Evolutionary conservation across 2,329 filamentous ascomycete species (phyloP).

Genomic region (Clathrospora elynae): DNA sequence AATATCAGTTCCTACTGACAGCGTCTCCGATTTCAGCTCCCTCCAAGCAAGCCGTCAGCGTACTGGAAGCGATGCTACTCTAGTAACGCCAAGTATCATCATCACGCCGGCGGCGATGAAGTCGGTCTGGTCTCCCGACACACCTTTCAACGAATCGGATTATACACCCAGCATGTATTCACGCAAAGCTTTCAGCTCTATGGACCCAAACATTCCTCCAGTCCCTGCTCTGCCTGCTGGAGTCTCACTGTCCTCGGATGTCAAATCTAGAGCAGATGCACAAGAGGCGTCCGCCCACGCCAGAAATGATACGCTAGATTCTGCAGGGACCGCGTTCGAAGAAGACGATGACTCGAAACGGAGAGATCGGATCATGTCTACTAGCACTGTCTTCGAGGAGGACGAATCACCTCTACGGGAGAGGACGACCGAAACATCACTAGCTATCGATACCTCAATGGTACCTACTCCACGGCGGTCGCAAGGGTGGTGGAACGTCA

Average conservation of each 20-base stretch:
- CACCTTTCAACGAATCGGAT: slow-evolving; percentile 64
- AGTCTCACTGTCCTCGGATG: slow-evolving; percentile 18
- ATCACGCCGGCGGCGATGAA: slow-evolving; percentile 59
- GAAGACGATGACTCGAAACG: slow-evolving; percentile 56
- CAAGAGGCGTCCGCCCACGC: slow-evolving; percentile 19
- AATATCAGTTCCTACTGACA: slow-evolving; percentile 65
- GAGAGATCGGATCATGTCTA: slow-evolving; percentile 56
- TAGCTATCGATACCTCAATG: slow-evolving; percentile 45
- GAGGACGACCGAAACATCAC: slow-evolving; percentile 36
- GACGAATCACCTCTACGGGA: slow-evolving; percentile 56
- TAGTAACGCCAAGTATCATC: slow-evolving; percentile 57
- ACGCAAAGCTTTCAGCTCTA: slow-evolving; percentile 53
- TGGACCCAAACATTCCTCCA: slow-evolving; percentile 58
- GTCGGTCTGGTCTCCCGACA: slow-evolving; percentile 63
- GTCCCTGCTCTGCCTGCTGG: slow-evolving; percentile 43
- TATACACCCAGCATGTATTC: slow-evolving; percentile 67
- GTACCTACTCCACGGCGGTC: slow-evolving; percentile 63
- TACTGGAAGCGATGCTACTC: slow-evolving; percentile 47
- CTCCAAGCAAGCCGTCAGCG: slow-evolving; percentile 39
- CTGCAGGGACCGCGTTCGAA: slow-evolving; percentile 50
- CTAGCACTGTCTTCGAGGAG: slow-evolving; percentile 73
- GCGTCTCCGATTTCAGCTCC: slow-evolving; percentile 49
- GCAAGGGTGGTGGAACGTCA: slow-evolving; percentile 78
- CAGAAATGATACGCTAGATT: slow-evolving; percentile 43
- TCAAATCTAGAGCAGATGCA: not conserved